These are phyloP conservation scores for Viola pubescens DNA, from an alignment of 441 rosid genomes.

Conservation along the genomic window DNA sequence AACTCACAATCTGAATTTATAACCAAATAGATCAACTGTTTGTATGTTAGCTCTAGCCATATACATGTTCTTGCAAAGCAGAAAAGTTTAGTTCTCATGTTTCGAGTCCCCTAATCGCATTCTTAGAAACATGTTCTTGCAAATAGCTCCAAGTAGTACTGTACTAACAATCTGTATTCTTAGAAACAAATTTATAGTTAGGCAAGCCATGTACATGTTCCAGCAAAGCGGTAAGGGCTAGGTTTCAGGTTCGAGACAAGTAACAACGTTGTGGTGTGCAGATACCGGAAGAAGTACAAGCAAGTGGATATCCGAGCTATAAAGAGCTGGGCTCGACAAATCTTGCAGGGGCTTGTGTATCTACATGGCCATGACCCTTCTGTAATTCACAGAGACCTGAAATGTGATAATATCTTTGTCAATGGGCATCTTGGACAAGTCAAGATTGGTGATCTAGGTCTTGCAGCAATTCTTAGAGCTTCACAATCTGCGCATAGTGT, in stretches of 20 bases:
- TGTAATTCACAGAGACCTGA: conserved; percentile 70
- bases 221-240: too few species aligned
- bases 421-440: conserved; percentile 75
- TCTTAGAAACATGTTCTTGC: too few species aligned
- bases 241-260: neutral
- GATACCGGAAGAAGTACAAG: conserved; percentile 53
- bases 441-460: conserved; percentile 82
- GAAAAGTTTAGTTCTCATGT: too few species aligned
- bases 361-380: conserved; percentile 59
- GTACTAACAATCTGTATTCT: too few species aligned
- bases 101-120: too few species aligned
- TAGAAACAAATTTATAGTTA: too few species aligned
- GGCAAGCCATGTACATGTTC: too few species aligned
- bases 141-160: too few species aligned
- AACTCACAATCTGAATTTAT: too few species aligned
- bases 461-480: conserved; percentile 24
- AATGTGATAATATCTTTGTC: conserved; percentile 69
- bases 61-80: too few species aligned
- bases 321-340: conserved; percentile 70
- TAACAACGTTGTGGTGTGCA: conserved; percentile 5
- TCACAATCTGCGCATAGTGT: conserved; percentile 42
- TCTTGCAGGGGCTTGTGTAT: conserved; percentile 52
- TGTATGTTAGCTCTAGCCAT: too few species aligned
- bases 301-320: conserved; percentile 51
- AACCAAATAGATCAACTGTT: too few species aligned